These are phyloP conservation scores for Penicillium sp. DNA, from an alignment of 2,329 filamentous ascomycete species.

Conservation along the genomic window DNA sequence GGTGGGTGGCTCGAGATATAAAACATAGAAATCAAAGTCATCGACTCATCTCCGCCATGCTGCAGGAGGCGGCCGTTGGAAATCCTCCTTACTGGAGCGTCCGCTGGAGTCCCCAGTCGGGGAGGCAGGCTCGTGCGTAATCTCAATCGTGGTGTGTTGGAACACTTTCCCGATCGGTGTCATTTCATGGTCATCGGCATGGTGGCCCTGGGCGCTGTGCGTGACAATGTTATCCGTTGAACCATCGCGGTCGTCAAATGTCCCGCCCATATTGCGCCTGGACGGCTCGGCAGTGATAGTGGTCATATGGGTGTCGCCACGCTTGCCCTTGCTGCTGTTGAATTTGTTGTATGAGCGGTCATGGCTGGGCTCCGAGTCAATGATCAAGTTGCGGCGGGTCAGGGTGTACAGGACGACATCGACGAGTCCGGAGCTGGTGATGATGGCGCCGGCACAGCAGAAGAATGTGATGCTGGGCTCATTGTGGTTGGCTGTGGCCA, in stretches of 20 bases:
- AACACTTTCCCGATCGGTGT: slow-evolving; percentile 40
- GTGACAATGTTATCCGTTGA: slow-evolving; percentile 46
- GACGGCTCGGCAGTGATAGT: slow-evolving; percentile 32
- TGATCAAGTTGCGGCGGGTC: slow-evolving; percentile 54
- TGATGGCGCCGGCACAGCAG: slow-evolving; percentile 53
- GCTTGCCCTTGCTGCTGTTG: slow-evolving; percentile 24
- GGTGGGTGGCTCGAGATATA: background rate
- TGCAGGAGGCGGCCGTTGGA: slow-evolving; percentile 12
- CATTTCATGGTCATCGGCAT: slow-evolving; percentile 25
- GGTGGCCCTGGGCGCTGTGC: slow-evolving; percentile 9
- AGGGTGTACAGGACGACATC: slow-evolving; percentile 58
- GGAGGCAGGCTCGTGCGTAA: slow-evolving; percentile 38
- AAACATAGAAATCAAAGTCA: background rate
- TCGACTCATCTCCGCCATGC: slow-evolving; percentile 27
- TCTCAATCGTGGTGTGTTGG: slow-evolving; percentile 45
- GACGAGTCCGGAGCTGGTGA: slow-evolving; percentile 57
- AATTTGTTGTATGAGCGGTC: slow-evolving; percentile 35
- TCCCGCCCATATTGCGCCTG: slow-evolving; percentile 14
- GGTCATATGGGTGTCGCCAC: slow-evolving; percentile 32
- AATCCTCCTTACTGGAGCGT: slow-evolving; percentile 30
- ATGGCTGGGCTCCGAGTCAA: slow-evolving; percentile 47
- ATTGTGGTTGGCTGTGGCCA: slow-evolving; percentile 39
- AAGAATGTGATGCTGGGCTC: slow-evolving; percentile 43
- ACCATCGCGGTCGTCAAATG: slow-evolving; percentile 40
- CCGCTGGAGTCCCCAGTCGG: slow-evolving; percentile 24